Conservation (phyloP, 2,329 filamentous ascomycete species). For the Beauveria pseudobassiana region DNA sequence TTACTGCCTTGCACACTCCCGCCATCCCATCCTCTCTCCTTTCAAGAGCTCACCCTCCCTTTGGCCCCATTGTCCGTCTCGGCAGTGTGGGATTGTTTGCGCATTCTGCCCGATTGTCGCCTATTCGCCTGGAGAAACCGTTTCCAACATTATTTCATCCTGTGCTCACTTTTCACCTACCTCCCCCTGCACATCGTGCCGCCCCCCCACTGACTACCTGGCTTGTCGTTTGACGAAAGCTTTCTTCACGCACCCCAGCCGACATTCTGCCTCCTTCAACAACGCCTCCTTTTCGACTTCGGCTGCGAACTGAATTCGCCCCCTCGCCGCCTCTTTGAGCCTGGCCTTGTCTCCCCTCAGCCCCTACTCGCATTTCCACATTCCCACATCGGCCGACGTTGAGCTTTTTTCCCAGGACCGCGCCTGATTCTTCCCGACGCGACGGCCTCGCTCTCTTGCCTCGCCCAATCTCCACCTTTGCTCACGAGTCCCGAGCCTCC, state of each 20-base stretch:
- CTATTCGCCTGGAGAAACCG: background rate
- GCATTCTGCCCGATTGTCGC: constrained; percentile 15
- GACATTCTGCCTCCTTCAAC: constrained; percentile 1
- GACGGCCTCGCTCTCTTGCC: constrained; percentile 8
- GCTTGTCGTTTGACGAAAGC: constrained; percentile 4
- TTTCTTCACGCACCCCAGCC: too few species aligned
- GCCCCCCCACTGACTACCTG: background rate
- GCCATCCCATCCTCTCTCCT: constrained; percentile 13
- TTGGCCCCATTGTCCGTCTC: constrained; percentile 14
- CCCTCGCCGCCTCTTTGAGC: background rate
- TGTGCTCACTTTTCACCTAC: constrained; percentile 15
- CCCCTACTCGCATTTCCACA: background rate
- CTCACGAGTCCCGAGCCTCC: constrained; percentile 16
- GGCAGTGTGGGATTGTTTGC: constrained; percentile 16
- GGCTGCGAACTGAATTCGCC: background rate
- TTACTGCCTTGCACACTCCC: background rate
- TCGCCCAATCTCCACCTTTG: constrained; percentile 16
- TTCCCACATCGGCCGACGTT: constrained; percentile 10
- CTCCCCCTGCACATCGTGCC: constrained; percentile 1
- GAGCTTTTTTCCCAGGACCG: constrained; percentile 13
- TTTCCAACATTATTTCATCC: constrained; percentile 11
- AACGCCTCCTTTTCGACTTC: background rate
- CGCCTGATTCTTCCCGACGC: constrained; percentile 5
- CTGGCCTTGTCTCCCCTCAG: background rate
- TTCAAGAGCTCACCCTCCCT: constrained; percentile 8